A percentile compares a stretch with the other conserved stretches of the same genome.
These are phyloP conservation scores for Aristolochia californica DNA, from an alignment of 164 flowering plant species.

Conservation along the genomic window DNA sequence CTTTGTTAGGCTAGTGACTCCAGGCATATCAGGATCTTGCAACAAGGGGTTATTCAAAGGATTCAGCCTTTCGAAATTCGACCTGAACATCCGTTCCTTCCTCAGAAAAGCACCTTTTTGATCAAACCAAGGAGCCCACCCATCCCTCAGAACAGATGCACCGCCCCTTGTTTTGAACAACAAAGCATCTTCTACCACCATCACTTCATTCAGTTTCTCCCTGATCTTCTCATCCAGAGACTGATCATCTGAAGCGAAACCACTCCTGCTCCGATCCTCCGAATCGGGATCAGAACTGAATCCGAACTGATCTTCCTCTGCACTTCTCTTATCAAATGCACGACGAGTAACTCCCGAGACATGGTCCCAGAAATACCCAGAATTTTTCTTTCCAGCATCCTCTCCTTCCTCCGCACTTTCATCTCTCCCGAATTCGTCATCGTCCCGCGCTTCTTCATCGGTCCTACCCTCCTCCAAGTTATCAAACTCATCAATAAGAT, in stretches of 20 bases:
- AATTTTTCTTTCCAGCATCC: constrained; percentile 6
- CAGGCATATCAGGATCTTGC: constrained; percentile 86
- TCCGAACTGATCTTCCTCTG: constrained; percentile 18
- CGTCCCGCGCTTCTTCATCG: constrained; percentile 25
- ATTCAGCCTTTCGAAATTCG: constrained; percentile 70
- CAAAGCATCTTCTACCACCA: constrained; percentile 62
- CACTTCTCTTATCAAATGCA: constrained; percentile 41
- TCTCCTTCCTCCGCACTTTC: constrained; percentile 4
- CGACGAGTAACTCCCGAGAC: constrained; percentile 41
- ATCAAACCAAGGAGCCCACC: constrained; percentile 96
- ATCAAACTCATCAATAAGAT: constrained; percentile 72
- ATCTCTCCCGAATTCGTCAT: constrained; percentile 20
- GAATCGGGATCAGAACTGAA: constrained; percentile 4
- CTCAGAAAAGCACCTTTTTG: constrained; percentile 70
- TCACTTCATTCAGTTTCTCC: constrained; percentile 40
- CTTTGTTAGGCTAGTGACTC: constrained; percentile 50
- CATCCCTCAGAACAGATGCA: constrained; percentile 59
- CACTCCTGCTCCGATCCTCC: constrained; percentile 29
- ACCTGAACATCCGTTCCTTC: constrained; percentile 77
- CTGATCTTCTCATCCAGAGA: constrained; percentile 61
- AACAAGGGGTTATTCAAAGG: constrained; percentile 71
- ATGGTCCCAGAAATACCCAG: constrained; percentile 62
- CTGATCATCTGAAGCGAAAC: constrained; percentile 75
- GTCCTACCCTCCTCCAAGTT: constrained; percentile 27
- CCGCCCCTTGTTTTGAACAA: constrained; percentile 42